Percentiles rank a stretch among this genome's conserved stretches.
Conservation (phyloP, 176 grass and related monocot genomes). For the Phragmites australis region DNA sequence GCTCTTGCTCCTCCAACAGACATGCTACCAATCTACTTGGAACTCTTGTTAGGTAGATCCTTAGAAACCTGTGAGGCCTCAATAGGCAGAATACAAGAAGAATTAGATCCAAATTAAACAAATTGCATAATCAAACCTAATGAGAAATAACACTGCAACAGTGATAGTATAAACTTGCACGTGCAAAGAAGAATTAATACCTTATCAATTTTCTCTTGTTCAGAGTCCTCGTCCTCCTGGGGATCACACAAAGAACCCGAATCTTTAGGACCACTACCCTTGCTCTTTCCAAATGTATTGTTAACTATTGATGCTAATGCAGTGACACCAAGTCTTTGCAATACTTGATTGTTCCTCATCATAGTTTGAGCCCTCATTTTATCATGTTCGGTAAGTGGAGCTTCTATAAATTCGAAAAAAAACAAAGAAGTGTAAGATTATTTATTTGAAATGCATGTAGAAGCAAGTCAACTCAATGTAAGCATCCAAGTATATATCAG, state of each 20-base stretch:
- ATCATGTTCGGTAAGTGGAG: not conserved
- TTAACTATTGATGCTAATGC: not conserved
- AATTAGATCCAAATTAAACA: no score
- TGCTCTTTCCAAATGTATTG: not conserved
- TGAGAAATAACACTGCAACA: no score
- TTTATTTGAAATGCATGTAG: no score
- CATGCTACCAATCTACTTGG: not conserved
- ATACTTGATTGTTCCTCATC: not conserved
- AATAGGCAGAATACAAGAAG: no score
- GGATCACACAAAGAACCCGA: not conserved
- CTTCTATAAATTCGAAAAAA: not conserved
- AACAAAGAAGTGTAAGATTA: not conserved
- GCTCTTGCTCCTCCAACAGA: no score
- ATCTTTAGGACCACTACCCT: not conserved
- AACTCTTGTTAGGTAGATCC: not conserved
- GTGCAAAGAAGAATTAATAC: not conserved
- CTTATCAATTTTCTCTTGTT: not conserved
- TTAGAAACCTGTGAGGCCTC: no score
- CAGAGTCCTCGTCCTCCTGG: not conserved
- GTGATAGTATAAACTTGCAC: not conserved
- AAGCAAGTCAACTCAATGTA: no score
- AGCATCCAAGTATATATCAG: no score
- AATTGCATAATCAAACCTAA: no score
- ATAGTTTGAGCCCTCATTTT: not conserved
- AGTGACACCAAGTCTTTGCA: not conserved